phyloP scores from a whole-genome alignment of 495 filamentous ascomycete species.

The Sabuloglossum arenarium region DNA sequence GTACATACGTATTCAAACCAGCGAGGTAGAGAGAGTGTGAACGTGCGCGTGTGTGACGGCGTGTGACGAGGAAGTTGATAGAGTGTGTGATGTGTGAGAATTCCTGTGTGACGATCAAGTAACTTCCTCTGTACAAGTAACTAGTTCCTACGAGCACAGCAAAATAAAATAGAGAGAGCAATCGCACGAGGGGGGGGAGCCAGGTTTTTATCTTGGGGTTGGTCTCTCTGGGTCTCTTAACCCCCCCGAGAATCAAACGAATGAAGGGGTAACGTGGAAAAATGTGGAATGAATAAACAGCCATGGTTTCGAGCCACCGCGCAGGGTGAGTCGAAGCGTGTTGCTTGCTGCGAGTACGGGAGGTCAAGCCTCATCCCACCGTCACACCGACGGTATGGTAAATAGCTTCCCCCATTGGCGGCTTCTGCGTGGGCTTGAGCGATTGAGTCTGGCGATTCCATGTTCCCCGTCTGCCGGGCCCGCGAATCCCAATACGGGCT shows the following conservation, averaged over 20 bases:
- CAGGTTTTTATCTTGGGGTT: neutral
- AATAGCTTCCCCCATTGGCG: neutral
- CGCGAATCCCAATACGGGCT: conserved; percentile 1
- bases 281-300: too few species aligned
- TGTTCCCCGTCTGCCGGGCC: conserved; percentile 1
- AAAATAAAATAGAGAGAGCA: neutral
- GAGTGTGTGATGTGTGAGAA: neutral
- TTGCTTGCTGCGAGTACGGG: too few species aligned
- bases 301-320: neutral
- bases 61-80: too few species aligned
- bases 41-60: neutral
- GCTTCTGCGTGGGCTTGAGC: neutral
- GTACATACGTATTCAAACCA: neutral
- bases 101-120: neutral
- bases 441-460: neutral
- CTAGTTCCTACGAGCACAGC: neutral
- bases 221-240: neutral
- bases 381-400: neutral
- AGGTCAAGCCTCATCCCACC: neutral
- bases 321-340: neutral
- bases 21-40: neutral
- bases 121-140: too few species aligned
- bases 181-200: neutral
- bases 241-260: neutral
- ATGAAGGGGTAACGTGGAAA: neutral